phyloP scores from a whole-genome alignment of 257 asterid species.

The Jasminum sambac region DNA sequence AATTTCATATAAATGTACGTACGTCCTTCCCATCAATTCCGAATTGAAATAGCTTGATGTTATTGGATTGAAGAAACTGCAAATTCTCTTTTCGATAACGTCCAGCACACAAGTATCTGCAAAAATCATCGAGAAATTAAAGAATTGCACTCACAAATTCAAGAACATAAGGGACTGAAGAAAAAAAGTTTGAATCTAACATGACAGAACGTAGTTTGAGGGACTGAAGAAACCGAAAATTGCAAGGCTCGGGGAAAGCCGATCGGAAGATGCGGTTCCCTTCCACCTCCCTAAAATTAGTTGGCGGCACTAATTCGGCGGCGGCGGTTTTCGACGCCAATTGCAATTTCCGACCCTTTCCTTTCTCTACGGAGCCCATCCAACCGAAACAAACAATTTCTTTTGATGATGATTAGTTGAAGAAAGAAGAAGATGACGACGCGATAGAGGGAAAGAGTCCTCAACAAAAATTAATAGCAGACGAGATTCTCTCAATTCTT shows the following conservation, averaged over 20 bases:
- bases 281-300: conserved; percentile 41
- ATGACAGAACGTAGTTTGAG: conserved; percentile 42
- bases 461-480: too few relatives aligned
- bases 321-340: background rate
- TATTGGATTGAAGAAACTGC: conserved; percentile 37
- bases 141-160: background rate
- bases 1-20: background rate
- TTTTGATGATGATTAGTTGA: too few relatives aligned
- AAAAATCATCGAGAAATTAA: background rate
- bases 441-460: too few relatives aligned
- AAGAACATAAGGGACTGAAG: background rate
- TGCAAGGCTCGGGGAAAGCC: conserved; percentile 40
- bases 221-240: conserved; percentile 40
- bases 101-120: conserved; percentile 49
- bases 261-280: conserved; percentile 45
- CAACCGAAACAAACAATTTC: background rate
- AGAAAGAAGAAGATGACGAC: too few relatives aligned
- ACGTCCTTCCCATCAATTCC: conserved; percentile 55
- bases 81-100: conserved; percentile 43
- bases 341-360: conserved; percentile 12
- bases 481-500: too few relatives aligned
- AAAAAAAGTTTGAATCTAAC: conserved; percentile 20
- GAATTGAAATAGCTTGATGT: conserved; percentile 43
- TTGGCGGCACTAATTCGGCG: conserved; percentile 29
- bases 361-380: conserved; percentile 40